Evolutionary conservation across 2,329 filamentous ascomycete genomes (phyloP).

Genomic region (Penicillium griseofulvum): DNA sequence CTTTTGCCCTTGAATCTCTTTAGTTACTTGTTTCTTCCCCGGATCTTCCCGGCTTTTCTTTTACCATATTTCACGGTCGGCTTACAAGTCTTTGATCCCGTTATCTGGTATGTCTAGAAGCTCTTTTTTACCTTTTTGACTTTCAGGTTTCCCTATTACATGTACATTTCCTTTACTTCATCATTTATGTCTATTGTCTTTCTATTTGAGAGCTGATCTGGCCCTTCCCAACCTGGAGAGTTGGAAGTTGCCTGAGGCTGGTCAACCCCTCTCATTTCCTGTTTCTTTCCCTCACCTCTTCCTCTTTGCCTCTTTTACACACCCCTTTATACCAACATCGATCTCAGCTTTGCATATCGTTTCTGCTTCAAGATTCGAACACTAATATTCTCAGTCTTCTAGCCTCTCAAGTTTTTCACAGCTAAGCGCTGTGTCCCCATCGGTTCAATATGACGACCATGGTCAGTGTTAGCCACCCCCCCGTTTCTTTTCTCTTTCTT

Average conservation of each 20-base stretch:
- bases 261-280: conserved; percentile 15
- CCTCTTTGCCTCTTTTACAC: conserved; percentile 6
- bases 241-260: conserved; percentile 17
- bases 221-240: background rate
- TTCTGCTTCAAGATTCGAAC: background rate
- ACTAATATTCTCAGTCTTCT: conserved; percentile 9
- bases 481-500: background rate
- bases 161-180: background rate
- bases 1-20: conserved; percentile 24
- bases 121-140: background rate
- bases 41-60: background rate
- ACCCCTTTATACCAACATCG: conserved; percentile 2
- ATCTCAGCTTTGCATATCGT: background rate
- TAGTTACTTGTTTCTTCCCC: background rate
- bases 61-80: conserved; percentile 15
- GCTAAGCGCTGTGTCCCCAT: conserved; percentile 31
- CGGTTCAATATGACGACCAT: conserved; percentile 39
- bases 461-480: conserved; percentile 26
- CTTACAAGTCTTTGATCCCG: conserved; percentile 9
- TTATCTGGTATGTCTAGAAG: conserved; percentile 11
- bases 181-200: conserved; percentile 1
- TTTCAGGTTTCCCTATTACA: background rate
- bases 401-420: conserved; percentile 23
- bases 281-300: conserved; percentile 12
- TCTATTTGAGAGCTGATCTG: background rate